Evolutionary conservation across 768 basidiomycete species (phyloP), one percentile per base, ranked within the genome.

Genomic region (Hericium erinaceus): DNA sequence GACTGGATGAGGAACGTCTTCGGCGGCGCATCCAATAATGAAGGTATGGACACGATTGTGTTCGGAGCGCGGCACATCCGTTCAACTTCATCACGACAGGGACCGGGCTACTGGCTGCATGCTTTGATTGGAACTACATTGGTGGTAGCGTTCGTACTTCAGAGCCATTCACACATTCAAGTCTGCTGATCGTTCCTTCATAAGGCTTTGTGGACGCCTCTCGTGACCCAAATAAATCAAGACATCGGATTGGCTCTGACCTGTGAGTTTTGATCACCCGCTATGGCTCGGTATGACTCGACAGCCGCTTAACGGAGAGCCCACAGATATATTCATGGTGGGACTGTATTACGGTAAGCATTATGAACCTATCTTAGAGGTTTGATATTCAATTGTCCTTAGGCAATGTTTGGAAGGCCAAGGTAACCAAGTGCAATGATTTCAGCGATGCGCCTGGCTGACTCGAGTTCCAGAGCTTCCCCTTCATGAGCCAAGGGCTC

Each of bases 1-100:
- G 61, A 66, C 2, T 68, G 68, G 56, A 55, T 72, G 54, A 67
- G 72, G 38, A 73, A 73, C 61, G 63, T 74, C 55, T 74, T 74
- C 57, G 73, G 73, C 28, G 72, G 73, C 39, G 67, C 69, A 28
- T 64, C 65, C 52, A 71, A 70, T 58, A 74, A 74, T 64, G 73
- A 73, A 59, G 73, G 73, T 33, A 61, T 68, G 61, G 52, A 56
- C 40, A 54, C 58, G 48, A n/a, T 56, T 40, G n/a, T 44, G n/a
- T 50, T 24, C 40, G 33, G 33, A 18, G 24, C 39, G 33, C 9
- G 9, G 33, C 26, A 3, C 4, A 3, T 8, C 9, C 9, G 33
- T 33, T 33, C 33, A 33, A 10, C 33, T 33, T 7, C 6, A 8
- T 33, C 1, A 33, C 33, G 33, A 33, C 24, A 57, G 57, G 59